Evolutionary conservation across 805 yeast genomes (phyloP), one percentile per base, ranked within the genome.

Genomic region (Candida namnaoensis): DNA sequence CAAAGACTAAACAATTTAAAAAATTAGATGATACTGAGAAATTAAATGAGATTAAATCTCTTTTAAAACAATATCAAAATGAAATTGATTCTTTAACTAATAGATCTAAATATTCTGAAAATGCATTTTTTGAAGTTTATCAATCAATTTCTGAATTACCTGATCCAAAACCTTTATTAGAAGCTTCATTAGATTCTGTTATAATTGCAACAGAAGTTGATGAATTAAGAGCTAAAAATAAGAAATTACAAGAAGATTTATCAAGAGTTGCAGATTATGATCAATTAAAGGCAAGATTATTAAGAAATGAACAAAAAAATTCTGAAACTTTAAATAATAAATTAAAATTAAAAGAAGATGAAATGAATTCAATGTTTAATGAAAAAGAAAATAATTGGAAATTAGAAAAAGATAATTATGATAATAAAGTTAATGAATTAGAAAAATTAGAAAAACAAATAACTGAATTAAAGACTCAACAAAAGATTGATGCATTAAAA

Each of bases 91-190:
- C 70, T 35, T 66, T 91, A 48, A 86, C 96, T 2, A 76, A 77
- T 49, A 77, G 93, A 47, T 79, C 86, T 41, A 87, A 90, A 55
- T 67, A 61, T 37, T 77, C 85, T 1, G 98, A 93, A 54, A 67
- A 72, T 34, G 71, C 79, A 28, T 82, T 93, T 53, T 76, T 88
- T 57, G 78, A 80, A 15, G 68, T 86, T 23, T 91, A 91, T 64
- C 68, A 86, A 42, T 68, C 78, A 13, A 64, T 91, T 5, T 86
- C 88, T 5, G 96, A 90, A 58, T 90, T 95, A 0, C 97, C 97
- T 0, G 97, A 91, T 63, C 98, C 98, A 1, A 76, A 73, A 46
- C 95, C 95, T 5, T 60, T 90, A 35, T 64, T 91, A 44, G 84
- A 83, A 50, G 72, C 78, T 34, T 76, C 90, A 1, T 56, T 84